phyloP scores from a whole-genome alignment of 129 eudicot species.

The Solidago caesia region DNA sequence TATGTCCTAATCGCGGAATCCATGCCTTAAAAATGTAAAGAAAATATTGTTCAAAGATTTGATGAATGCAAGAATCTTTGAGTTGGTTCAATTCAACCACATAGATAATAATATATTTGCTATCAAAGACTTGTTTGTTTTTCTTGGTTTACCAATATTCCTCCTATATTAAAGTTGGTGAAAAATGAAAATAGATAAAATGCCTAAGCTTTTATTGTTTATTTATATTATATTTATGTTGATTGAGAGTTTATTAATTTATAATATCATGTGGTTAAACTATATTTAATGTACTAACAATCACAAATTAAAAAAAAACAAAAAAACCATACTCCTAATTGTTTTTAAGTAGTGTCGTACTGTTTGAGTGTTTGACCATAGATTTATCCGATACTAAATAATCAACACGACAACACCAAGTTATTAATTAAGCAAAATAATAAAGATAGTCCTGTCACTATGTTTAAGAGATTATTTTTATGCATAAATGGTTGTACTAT shows the following conservation, averaged over 20 bases:
- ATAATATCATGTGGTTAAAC: neutral
- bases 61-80: conserved; percentile 50
- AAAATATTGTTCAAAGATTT: conserved; percentile 44
- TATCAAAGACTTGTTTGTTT: conserved; percentile 11
- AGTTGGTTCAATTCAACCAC: conserved; percentile 28
- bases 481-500: no score
- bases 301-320: no score
- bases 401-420: no score
- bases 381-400: no score
- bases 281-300: neutral
- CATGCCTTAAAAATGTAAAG: conserved; percentile 15
- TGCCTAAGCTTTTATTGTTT: no score
- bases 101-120: neutral
- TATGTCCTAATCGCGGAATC: conserved; percentile 41
- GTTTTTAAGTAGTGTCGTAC: no score
- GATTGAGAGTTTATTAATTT: neutral
- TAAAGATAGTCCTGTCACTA: no score
- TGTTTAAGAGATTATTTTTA: no score
- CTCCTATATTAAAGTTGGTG: neutral
- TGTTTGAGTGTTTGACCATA: no score
- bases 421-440: no score
- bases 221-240: neutral
- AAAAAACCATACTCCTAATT: no score
- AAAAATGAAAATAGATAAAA: neutral
- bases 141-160: neutral